Percentiles rank a stretch among this genome's conserved stretches.
Conservation (phyloP, 192 early-diverging fungal species). For the Linnemannia hyalina region DNA sequence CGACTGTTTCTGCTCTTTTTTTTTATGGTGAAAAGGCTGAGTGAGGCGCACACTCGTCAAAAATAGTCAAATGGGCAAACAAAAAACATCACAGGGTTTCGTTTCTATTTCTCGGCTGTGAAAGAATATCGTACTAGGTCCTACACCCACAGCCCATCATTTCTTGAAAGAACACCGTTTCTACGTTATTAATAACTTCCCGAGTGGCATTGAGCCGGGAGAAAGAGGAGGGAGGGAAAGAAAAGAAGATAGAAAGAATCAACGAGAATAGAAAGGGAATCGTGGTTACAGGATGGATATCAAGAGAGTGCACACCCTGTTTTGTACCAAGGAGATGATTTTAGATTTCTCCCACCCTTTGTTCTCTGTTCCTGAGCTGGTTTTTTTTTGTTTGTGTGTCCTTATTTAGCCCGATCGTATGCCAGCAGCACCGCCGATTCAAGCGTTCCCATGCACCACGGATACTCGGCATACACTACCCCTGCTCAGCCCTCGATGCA, state of each 20-base stretch:
- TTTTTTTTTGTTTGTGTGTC: background rate
- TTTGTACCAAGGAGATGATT: too few relatives aligned
- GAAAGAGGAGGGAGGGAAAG: background rate
- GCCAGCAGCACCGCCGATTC: slow-evolving; percentile 1
- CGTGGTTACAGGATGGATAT: background rate
- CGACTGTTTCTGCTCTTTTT: background rate
- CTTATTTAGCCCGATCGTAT: slow-evolving; percentile 10
- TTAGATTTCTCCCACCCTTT: background rate
- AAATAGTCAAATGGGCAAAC: background rate
- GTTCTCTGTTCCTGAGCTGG: background rate
- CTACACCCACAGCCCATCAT: background rate
- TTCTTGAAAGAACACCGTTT: background rate
- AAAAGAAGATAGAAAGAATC: background rate
- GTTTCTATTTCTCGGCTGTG: background rate
- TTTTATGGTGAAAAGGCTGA: background rate
- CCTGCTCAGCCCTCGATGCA: background rate
- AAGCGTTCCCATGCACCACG: background rate
- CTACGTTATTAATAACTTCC: slow-evolving; percentile 4
- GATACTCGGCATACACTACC: background rate
- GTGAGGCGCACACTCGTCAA: background rate
- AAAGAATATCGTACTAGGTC: background rate
- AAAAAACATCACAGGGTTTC: background rate
- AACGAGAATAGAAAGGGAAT: background rate
- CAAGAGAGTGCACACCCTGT: too few relatives aligned
- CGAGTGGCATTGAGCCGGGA: background rate